Percentiles rank a stretch among this genome's conserved stretches.
phyloP scores from a whole-genome alignment of 139 green algal species.

The Choricystis sp. region DNA sequence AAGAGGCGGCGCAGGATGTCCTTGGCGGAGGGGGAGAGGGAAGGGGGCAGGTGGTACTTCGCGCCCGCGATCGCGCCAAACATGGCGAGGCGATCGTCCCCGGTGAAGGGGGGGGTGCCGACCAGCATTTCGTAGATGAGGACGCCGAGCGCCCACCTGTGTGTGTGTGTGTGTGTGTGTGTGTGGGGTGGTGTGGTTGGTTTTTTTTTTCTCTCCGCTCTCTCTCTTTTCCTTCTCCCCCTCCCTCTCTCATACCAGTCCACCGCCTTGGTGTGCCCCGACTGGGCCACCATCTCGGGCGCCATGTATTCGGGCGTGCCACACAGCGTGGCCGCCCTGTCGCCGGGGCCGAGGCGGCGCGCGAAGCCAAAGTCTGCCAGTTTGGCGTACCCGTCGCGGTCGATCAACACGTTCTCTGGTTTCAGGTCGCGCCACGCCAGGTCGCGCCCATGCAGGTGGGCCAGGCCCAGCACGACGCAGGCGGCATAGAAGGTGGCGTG shows the following conservation, averaged over 20 bases:
- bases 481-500: slow-evolving; percentile 75
- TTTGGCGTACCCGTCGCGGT: slow-evolving; percentile 37
- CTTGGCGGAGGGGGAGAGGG: slow-evolving; percentile 49
- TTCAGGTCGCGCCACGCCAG: slow-evolving; percentile 63
- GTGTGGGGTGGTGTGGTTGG: background rate
- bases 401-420: slow-evolving; percentile 52
- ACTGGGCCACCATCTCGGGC: slow-evolving; percentile 70
- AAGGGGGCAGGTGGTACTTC: slow-evolving; percentile 36
- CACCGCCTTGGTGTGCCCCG: slow-evolving; percentile 54
- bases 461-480: slow-evolving; percentile 60
- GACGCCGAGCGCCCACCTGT: slow-evolving; percentile 78
- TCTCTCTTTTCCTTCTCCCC: background rate
- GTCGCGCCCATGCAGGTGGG: slow-evolving; percentile 65
- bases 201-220: background rate
- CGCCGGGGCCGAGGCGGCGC: slow-evolving; percentile 49
- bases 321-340: slow-evolving; percentile 81
- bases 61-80: slow-evolving; percentile 60
- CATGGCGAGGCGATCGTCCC: slow-evolving; percentile 67
- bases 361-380: slow-evolving; percentile 86
- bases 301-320: slow-evolving; percentile 93
- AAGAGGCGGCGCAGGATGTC: slow-evolving; percentile 67
- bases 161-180: background rate
- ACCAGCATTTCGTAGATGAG: slow-evolving; percentile 79
- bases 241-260: slow-evolving; percentile 62
- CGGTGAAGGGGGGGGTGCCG: slow-evolving; percentile 70